Conservation (phyloP, 306 rosid species). For the Malus sieversii region DNA sequence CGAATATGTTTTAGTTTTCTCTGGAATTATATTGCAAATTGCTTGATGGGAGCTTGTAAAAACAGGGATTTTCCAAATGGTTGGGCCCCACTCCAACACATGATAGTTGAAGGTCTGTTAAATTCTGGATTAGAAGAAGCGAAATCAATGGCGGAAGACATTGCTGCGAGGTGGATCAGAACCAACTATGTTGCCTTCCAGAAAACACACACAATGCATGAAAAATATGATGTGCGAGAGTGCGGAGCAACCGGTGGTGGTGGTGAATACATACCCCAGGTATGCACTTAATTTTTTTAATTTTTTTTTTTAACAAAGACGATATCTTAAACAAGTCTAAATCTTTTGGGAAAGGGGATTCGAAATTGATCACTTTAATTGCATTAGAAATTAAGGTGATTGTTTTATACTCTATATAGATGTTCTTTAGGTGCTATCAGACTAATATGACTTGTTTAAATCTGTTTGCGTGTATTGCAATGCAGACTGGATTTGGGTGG, state of each 20-base stretch:
- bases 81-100: slow-evolving; percentile 93
- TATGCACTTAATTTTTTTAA: neutral
- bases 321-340: no score
- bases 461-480: slow-evolving; percentile 19
- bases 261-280: slow-evolving; percentile 85
- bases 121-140: slow-evolving; percentile 71
- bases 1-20: neutral
- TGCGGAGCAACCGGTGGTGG: slow-evolving; percentile 82
- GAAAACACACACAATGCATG: slow-evolving; percentile 75
- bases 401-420: neutral
- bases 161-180: slow-evolving; percentile 71
- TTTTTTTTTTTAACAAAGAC: no score
- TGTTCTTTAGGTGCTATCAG: neutral
- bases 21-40: neutral
- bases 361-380: neutral
- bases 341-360: no score
- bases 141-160: slow-evolving; percentile 59
- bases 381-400: neutral
- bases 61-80: slow-evolving; percentile 95
- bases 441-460: neutral
- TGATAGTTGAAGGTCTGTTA: slow-evolving; percentile 82
- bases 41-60: neutral
- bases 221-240: slow-evolving; percentile 63
- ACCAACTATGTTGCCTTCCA: slow-evolving; percentile 64
- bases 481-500: slow-evolving; percentile 98